Percentiles rank a stretch among this genome's conserved stretches.
phyloP scores from a whole-genome alignment of 169 alveolate genomes.

The Toxoplasma gondii region DNA sequence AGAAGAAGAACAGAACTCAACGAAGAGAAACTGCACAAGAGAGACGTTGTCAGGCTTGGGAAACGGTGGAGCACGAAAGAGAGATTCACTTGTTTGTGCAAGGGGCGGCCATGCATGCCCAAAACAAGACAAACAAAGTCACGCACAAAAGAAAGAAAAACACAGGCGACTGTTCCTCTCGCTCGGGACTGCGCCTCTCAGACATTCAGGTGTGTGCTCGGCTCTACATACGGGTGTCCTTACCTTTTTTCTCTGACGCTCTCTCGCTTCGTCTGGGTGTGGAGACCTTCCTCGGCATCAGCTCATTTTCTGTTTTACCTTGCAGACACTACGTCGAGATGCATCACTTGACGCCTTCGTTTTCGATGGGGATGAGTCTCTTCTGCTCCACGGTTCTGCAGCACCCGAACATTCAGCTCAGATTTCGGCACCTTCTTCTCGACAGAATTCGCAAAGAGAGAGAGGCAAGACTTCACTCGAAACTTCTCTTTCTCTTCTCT shows the following conservation, averaged over 20 bases:
- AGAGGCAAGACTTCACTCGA: background rate
- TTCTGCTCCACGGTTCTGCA: background rate
- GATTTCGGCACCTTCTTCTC: background rate
- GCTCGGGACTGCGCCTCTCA: no score
- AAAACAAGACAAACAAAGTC: no score
- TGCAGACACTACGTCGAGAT: slow-evolving; percentile 1
- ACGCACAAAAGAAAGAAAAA: no score
- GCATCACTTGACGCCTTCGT: slow-evolving; percentile 27
- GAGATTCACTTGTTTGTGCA: no score
- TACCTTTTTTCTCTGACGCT: background rate
- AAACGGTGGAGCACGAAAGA: no score
- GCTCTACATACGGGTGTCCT: background rate
- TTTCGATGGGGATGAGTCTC: background rate
- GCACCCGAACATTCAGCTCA: background rate
- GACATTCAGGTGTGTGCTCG: no score
- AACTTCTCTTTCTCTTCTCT: background rate
- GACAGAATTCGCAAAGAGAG: background rate
- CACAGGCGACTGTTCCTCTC: no score
- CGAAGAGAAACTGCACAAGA: background rate
- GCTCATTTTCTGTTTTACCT: no score
- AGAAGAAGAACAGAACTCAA: no score
- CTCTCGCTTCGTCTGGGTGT: background rate
- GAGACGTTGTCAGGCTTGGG: no score
- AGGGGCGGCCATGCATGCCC: no score
- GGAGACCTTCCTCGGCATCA: background rate